Percentiles rank a stretch among this genome's conserved stretches.
Evolutionary conservation across 2,329 filamentous ascomycete genomes (phyloP).

Genomic region (Leptographium lundbergii): DNA sequence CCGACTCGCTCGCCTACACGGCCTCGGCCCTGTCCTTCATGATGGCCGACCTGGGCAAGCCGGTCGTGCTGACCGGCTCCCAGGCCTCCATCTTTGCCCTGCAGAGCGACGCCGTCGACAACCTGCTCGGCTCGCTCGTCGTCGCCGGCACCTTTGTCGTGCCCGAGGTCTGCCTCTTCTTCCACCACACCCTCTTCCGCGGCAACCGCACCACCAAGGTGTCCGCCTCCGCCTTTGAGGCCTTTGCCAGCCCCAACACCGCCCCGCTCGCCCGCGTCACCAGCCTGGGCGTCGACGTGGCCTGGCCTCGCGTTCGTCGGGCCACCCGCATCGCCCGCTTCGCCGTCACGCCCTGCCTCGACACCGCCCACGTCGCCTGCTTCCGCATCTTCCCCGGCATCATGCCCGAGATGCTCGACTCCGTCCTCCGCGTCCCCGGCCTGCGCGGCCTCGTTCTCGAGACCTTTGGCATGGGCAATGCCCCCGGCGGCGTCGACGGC

Average conservation of each 20-base stretch:
- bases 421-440: slow-evolving; percentile 63
- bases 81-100: slow-evolving; percentile 82
- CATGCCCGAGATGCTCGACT: slow-evolving; percentile 84
- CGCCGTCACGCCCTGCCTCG: slow-evolving; percentile 58
- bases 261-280: slow-evolving; percentile 71
- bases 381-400: slow-evolving; percentile 87
- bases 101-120: slow-evolving; percentile 85
- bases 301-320: slow-evolving; percentile 65
- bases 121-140: slow-evolving; percentile 76
- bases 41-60: slow-evolving; percentile 82
- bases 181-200: slow-evolving; percentile 81
- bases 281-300: slow-evolving; percentile 66
- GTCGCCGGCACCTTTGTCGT: slow-evolving; percentile 88
- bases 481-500: slow-evolving; percentile 69
- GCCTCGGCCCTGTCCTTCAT: slow-evolving; percentile 88
- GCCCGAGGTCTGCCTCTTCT: slow-evolving; percentile 86
- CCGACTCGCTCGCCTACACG: slow-evolving; percentile 80
- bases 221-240: slow-evolving; percentile 73
- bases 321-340: slow-evolving; percentile 65
- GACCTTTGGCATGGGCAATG: slow-evolving; percentile 88
- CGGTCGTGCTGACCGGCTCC: slow-evolving; percentile 73
- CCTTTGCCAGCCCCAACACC: slow-evolving; percentile 80
- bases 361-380: slow-evolving; percentile 82
- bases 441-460: slow-evolving; percentile 75
- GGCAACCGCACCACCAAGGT: slow-evolving; percentile 84